phyloP scores from a whole-genome alignment of 225 moss, liverwort and hornwort genomes.

The Pseudisothecium myosuroides region DNA sequence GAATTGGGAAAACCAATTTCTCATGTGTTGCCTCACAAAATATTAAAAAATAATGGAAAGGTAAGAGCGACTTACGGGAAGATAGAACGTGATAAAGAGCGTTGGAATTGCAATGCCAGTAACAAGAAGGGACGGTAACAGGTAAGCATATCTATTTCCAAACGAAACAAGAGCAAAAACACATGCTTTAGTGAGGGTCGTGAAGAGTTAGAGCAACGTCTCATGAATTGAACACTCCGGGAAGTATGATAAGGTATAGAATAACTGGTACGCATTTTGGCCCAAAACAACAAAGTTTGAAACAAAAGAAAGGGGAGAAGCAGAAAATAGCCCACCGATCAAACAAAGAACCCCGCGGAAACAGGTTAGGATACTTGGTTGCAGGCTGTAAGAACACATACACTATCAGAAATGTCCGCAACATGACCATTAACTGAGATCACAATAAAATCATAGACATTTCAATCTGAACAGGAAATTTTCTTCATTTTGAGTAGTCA shows the following conservation, averaged over 20 bases:
- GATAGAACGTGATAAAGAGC: constrained; percentile 11
- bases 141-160: constrained; percentile 20
- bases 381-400: constrained; percentile 44
- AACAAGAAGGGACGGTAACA: constrained; percentile 35
- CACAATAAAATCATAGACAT: background rate
- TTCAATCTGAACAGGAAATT: background rate
- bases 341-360: constrained; percentile 60
- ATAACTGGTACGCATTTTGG: background rate
- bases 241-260: background rate
- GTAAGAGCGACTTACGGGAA: constrained; percentile 22
- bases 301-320: background rate
- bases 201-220: background rate
- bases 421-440: background rate
- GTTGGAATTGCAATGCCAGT: constrained; percentile 14
- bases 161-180: background rate
- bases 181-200: background rate
- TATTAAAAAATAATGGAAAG: background rate
- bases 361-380: constrained; percentile 48
- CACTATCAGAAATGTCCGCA: background rate
- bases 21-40: background rate
- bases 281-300: background rate
- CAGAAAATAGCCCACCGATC: constrained; percentile 33
- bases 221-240: background rate
- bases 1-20: background rate
- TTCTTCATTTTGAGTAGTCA: background rate